Evolutionary conservation across 805 yeast species (phyloP), one percentile per base, ranked within the genome.

Genomic region (Isabelozyma rhagii): DNA sequence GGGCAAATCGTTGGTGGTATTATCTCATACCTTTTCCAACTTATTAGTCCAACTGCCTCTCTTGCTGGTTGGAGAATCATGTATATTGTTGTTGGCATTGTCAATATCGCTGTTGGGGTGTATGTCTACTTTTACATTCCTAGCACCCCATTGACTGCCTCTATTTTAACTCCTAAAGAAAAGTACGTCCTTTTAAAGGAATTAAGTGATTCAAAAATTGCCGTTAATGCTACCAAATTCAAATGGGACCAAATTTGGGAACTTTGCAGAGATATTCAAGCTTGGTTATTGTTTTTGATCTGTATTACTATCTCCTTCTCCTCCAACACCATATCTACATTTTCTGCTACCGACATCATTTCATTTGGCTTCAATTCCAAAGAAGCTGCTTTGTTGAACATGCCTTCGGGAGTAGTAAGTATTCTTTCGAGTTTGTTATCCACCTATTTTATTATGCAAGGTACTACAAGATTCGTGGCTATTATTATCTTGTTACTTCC

Each of bases 351-450:
- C 4, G 59, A 55, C 46, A 59, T 59, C 38, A 46, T 52, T 17
- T 52, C 60, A 2, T 60, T 60, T 47, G 64, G 64, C 5, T 60
- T 59, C 47, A 51, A 53, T 28, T 49, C 60, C 1, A 53, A 52
- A 41, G 49, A 57, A 31, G 55, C 64, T 2, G 61, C 64, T 5
- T 53, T 58, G 25, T 46, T 60, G 15, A 55, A 59, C 38, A 60
- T 59, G 57, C 63, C 64, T 6, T 55, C 62, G 5, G 64, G 64
- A 0, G 57, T 58, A 13, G 60, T 59, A 8, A 56, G 60, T 47
- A 51, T 59, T 34, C 49, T 59, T 21, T 50, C 61, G 4, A 49
- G 56, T 25, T 50, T 55, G 44, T 18, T 55, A 5, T 54, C 59
- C 8, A 55, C 60, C 14, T 60, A 51, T 43, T 55, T 59, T 25